Evolutionary conservation across 1,284 basidiomycete species (phyloP).

Genomic region (Ustilago cynodontis): DNA sequence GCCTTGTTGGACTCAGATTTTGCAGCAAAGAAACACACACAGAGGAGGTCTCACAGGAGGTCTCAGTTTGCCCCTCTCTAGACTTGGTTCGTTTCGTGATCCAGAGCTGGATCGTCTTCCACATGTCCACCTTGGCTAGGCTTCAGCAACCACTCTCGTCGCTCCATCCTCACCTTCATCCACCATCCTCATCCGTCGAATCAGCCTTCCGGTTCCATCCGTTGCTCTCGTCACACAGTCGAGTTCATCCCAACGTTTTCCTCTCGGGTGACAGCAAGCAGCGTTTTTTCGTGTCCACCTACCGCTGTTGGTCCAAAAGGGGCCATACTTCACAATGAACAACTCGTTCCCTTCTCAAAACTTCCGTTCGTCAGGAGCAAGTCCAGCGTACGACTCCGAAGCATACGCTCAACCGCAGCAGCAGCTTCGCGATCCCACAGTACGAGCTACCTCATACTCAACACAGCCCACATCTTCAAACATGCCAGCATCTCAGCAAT

Average conservation of each 20-base stretch:
- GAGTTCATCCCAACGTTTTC: background rate
- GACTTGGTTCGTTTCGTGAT: background rate
- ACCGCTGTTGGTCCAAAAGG: background rate
- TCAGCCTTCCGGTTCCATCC: background rate
- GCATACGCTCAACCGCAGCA: slow-evolving; percentile 23
- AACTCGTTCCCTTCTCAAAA: slow-evolving; percentile 26
- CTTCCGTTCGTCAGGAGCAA: slow-evolving; percentile 14
- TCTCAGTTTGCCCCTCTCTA: slow-evolving; percentile 9
- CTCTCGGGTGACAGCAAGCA: background rate
- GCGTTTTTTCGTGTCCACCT: background rate
- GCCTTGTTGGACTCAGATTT: slow-evolving; percentile 1
- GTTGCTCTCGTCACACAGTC: background rate
- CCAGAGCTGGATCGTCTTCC: background rate
- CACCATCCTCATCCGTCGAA: background rate
- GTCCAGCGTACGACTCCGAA: slow-evolving; percentile 27
- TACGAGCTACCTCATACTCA: slow-evolving; percentile 16
- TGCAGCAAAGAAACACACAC: background rate
- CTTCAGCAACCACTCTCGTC: background rate
- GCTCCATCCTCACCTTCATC: background rate
- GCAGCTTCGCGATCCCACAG: slow-evolving; percentile 9
- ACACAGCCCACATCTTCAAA: slow-evolving; percentile 19
- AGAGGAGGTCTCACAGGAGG: slow-evolving; percentile 12
- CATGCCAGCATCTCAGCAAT: slow-evolving; percentile 17
- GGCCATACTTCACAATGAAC: slow-evolving; percentile 22
- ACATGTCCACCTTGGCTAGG: background rate